Conservation (phyloP, 345 rosid species). For the Murraya koenigii region DNA sequence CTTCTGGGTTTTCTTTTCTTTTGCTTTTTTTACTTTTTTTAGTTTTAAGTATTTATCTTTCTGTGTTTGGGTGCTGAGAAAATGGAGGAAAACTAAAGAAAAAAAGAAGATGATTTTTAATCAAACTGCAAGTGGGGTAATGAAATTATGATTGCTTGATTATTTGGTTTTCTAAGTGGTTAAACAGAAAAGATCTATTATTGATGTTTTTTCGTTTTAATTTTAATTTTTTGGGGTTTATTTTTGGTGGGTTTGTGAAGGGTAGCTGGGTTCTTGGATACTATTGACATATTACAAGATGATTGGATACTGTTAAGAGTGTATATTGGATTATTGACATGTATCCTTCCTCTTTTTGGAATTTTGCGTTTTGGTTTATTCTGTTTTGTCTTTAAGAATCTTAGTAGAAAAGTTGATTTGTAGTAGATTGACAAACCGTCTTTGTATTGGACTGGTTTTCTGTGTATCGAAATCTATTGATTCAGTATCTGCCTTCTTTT, state of each 20-base stretch:
- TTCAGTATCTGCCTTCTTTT: slow-evolving; percentile 26
- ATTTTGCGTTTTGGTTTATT: slow-evolving; percentile 59
- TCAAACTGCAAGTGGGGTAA: not conserved
- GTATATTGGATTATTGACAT: slow-evolving; percentile 19
- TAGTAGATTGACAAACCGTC: slow-evolving; percentile 34
- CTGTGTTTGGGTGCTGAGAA: slow-evolving; percentile 19
- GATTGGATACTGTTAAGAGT: slow-evolving; percentile 19
- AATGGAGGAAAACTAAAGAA: not conserved
- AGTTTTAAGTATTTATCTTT: not conserved
- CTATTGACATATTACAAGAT: slow-evolving; percentile 13
- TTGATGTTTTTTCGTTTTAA: not conserved
- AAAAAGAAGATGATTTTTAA: not conserved
- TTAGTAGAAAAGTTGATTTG: slow-evolving; percentile 38
- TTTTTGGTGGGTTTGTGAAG: slow-evolving; percentile 6
- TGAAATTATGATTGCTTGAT: not conserved
- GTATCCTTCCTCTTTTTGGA: slow-evolving; percentile 48
- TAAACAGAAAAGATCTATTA: not conserved
- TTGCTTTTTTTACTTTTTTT: not conserved
- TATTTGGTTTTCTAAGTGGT: slow-evolving; percentile 1
- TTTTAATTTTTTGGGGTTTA: not conserved
- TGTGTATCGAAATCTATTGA: slow-evolving; percentile 19
- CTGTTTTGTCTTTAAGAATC: slow-evolving; percentile 62
- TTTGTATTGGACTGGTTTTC: slow-evolving; percentile 25
- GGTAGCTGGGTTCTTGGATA: not conserved
- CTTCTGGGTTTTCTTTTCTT: not conserved